These are phyloP conservation scores for Colletotrichum costaricense DNA, from an alignment of 2,329 filamentous ascomycete genomes.

Conservation along the genomic window DNA sequence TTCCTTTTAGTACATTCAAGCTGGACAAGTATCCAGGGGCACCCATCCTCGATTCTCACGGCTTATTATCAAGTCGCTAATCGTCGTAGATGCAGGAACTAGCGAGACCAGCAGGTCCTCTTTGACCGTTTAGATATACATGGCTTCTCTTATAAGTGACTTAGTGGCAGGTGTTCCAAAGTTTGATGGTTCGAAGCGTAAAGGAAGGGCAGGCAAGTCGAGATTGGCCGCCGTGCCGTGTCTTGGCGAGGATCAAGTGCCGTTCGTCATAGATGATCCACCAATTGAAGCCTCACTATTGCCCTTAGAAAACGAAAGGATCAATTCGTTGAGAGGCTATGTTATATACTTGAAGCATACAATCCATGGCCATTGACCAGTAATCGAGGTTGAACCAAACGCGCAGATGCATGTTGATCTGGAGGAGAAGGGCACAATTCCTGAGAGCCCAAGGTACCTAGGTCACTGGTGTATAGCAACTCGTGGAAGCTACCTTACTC, in stretches of 20 bases:
- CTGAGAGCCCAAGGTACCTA: background rate
- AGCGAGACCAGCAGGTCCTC: background rate
- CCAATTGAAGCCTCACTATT: background rate
- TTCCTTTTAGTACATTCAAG: background rate
- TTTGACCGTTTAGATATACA: background rate
- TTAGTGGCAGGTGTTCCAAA: fast-evolving
- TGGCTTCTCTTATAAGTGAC: background rate
- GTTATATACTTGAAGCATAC: background rate
- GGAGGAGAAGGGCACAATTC: background rate
- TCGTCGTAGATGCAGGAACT: background rate
- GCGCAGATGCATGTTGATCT: background rate
- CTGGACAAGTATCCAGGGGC: background rate
- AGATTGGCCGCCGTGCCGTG: conserved; percentile 3
- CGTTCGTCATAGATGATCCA: background rate
- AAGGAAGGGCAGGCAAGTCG: background rate
- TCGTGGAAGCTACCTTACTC: background rate
- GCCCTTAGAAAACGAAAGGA: background rate
- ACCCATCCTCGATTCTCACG: background rate
- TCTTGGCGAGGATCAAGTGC: conserved; percentile 4
- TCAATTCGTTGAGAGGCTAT: background rate
- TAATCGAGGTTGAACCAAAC: background rate
- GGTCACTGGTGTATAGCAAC: background rate
- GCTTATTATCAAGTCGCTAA: background rate
- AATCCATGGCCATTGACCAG: background rate
- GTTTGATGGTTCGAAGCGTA: background rate